A percentile compares a stretch with the other conserved stretches of the same genome.
Evolutionary conservation across 371 early-diverging fungal genomes (phyloP).

Genomic region (Mortierella sp.): DNA sequence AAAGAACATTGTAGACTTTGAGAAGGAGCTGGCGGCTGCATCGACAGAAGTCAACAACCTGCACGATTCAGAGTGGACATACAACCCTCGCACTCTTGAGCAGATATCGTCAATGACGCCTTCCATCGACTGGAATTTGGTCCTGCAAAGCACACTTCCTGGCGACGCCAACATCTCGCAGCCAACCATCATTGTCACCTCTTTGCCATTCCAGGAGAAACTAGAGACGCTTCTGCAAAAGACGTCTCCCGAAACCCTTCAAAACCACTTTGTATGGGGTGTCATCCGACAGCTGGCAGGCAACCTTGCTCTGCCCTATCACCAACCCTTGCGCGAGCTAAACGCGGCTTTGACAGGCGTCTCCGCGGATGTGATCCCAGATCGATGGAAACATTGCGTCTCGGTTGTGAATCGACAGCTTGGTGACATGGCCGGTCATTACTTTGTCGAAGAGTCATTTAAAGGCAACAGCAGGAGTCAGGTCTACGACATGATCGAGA

Average conservation of each 20-base stretch:
- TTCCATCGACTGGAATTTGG: slow-evolving; percentile 57
- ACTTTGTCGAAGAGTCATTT: slow-evolving; percentile 60
- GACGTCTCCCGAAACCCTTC: slow-evolving; percentile 47
- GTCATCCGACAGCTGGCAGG: slow-evolving; percentile 46
- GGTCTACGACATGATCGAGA: slow-evolving; percentile 55
- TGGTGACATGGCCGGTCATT: slow-evolving; percentile 66
- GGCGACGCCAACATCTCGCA: slow-evolving; percentile 37
- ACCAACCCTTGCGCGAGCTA: slow-evolving; percentile 51
- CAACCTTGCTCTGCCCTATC: slow-evolving; percentile 47
- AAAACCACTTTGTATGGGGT: slow-evolving; percentile 60
- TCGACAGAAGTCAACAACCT: slow-evolving; percentile 57
- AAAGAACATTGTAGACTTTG: slow-evolving; percentile 58
- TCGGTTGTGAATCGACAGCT: slow-evolving; percentile 52
- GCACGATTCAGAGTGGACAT: slow-evolving; percentile 58
- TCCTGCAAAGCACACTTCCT: slow-evolving; percentile 53
- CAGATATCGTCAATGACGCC: slow-evolving; percentile 55
- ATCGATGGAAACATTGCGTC: slow-evolving; percentile 62
- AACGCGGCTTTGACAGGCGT: slow-evolving; percentile 57
- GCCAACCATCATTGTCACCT: slow-evolving; percentile 51
- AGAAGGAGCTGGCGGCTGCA: slow-evolving; percentile 57
- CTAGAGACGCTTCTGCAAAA: slow-evolving; percentile 52
- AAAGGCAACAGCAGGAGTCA: slow-evolving; percentile 51
- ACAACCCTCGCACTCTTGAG: slow-evolving; percentile 59
- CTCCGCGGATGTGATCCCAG: slow-evolving; percentile 51
- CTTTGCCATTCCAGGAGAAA: slow-evolving; percentile 55